phyloP scores from a whole-genome alignment of 108 stramenopile species.

The Cyclotella cryptica region DNA sequence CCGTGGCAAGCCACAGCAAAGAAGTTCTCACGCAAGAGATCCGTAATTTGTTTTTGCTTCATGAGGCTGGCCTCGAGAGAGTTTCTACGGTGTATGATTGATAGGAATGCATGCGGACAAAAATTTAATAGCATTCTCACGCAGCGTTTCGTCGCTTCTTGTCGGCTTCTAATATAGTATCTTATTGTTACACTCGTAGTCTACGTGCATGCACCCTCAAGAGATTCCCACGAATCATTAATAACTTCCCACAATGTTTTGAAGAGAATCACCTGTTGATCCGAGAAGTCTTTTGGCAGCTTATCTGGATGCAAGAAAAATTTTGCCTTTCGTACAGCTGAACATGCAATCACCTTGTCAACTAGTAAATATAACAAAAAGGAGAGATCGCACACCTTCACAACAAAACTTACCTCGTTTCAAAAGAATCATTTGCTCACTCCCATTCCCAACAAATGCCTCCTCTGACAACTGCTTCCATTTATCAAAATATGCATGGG shows the following conservation, averaged over 20 bases:
- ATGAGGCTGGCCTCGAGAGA: too few species aligned
- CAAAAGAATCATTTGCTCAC: not conserved
- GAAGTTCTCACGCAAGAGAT: not conserved
- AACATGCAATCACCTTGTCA: not conserved
- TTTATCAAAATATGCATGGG: slow-evolving; percentile 19
- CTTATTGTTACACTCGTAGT: too few species aligned
- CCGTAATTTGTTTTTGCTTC: not conserved
- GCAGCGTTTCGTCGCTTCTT: too few species aligned
- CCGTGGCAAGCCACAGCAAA: slow-evolving; percentile 4
- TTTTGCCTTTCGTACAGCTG: slow-evolving; percentile 13
- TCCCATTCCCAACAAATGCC: slow-evolving; percentile 11
- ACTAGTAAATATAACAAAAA: too few species aligned
- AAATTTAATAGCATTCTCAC: too few species aligned
- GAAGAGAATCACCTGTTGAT: not conserved
- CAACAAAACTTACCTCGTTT: slow-evolving; percentile 14
- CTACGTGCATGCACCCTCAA: not conserved
- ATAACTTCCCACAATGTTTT: slow-evolving; percentile 23
- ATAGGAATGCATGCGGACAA: too few species aligned
- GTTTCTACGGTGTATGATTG: too few species aligned
- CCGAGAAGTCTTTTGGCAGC: slow-evolving; percentile 5
- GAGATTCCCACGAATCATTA: slow-evolving; percentile 14
- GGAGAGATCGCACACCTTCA: too few species aligned
- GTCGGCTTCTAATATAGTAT: too few species aligned
- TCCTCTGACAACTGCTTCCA: slow-evolving; percentile 14
- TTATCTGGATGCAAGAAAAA: slow-evolving; percentile 30